These are phyloP conservation scores for Cyclanthera cordifolia DNA, from an alignment of 306 rosid genomes.

Conservation along the genomic window DNA sequence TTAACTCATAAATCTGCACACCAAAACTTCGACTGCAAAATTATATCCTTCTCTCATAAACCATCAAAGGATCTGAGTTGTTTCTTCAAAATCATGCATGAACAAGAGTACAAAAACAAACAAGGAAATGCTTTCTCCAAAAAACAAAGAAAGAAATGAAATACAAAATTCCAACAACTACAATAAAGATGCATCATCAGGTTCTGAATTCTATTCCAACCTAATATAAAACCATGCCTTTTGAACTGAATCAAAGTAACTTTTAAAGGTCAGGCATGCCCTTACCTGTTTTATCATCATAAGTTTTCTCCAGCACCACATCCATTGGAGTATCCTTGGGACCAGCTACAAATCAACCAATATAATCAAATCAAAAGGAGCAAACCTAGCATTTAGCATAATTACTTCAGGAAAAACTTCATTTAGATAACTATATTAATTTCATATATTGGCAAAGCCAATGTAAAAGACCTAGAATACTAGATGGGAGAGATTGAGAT, in stretches of 20 bases:
- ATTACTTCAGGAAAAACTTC: neutral
- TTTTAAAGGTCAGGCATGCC: slow-evolving; percentile 77
- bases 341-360: slow-evolving; percentile 54
- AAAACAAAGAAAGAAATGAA: neutral
- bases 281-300: slow-evolving; percentile 66
- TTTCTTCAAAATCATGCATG: neutral
- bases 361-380: neutral
- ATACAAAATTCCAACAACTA: neutral
- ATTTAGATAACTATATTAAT: neutral
- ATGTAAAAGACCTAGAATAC: too few relatives aligned
- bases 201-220: neutral
- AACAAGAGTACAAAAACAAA: neutral
- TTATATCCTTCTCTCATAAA: neutral
- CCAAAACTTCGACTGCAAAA: too few relatives aligned
- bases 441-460: neutral
- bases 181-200: neutral
- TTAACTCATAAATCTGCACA: too few relatives aligned
- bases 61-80: neutral
- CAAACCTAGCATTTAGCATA: neutral
- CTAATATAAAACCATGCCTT: neutral
- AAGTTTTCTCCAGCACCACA: slow-evolving; percentile 60
- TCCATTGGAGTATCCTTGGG: slow-evolving; percentile 79
- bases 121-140: neutral
- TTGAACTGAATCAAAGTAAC: neutral
- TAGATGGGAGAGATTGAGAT: neutral